A percentile compares a stretch with the other conserved stretches of the same genome.
Conservation (phyloP, 2,329 filamentous ascomycete species). For the Phialocephala sp. region DNA sequence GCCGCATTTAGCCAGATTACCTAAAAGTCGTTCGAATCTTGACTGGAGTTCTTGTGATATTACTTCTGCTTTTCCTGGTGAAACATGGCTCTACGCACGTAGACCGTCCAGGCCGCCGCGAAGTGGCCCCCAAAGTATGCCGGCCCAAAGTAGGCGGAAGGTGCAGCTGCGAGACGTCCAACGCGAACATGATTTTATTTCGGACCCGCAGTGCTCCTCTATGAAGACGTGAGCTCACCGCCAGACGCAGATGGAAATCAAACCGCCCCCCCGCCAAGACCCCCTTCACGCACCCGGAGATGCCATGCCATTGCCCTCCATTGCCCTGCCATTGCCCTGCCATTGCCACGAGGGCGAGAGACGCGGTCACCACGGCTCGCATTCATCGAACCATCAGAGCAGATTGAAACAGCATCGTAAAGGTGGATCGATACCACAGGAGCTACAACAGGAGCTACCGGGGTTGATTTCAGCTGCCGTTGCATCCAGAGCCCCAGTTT, state of each 20-base stretch:
- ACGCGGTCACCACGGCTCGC: not conserved
- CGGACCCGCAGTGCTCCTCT: too few relatives aligned
- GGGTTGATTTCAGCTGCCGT: not conserved
- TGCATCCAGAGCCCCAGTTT: not conserved
- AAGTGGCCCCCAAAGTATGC: not conserved
- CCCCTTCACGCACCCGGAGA: too few relatives aligned
- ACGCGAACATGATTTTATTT: too few relatives aligned
- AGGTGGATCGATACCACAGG: not conserved
- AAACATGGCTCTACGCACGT: not conserved
- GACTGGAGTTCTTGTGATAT: too few relatives aligned
- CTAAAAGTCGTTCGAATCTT: not conserved
- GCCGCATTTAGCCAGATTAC: constrained; percentile 5
- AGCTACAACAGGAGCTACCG: too few relatives aligned
- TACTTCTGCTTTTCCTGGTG: too few relatives aligned
- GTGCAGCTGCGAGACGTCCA: too few relatives aligned
- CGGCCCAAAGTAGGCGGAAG: too few relatives aligned
- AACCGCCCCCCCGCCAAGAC: too few relatives aligned
- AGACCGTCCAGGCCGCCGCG: not conserved
- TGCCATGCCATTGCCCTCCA: not conserved
- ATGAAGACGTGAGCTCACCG: too few relatives aligned
- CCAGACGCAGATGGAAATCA: too few relatives aligned
- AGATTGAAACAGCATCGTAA: not conserved
- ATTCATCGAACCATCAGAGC: not conserved
- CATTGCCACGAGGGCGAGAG: not conserved
- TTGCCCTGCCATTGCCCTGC: too few relatives aligned